A percentile compares a stretch with the other conserved stretches of the same genome.
These are phyloP conservation scores for Rhizopus microsporus DNA, from an alignment of 371 early-diverging fungal genomes.

Conservation along the genomic window DNA sequence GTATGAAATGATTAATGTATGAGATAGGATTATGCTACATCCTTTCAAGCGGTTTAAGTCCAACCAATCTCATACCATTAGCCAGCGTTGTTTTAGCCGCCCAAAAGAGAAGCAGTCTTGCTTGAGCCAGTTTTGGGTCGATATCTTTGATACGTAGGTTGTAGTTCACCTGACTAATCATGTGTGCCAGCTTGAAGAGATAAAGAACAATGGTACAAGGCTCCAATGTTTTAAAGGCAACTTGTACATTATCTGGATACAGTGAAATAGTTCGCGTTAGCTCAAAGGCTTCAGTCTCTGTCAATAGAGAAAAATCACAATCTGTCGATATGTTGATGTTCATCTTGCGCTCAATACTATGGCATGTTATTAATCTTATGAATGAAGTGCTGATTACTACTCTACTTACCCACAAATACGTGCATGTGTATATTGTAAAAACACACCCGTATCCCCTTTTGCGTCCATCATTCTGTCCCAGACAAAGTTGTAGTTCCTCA, in stretches of 20 bases:
- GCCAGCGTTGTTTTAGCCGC: constrained; percentile 76
- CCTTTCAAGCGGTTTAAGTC: constrained; percentile 76
- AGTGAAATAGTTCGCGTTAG: constrained; percentile 77
- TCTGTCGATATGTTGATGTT: constrained; percentile 15
- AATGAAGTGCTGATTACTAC: neutral
- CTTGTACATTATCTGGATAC: constrained; percentile 81
- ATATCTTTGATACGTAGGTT: constrained; percentile 74
- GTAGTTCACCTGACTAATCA: constrained; percentile 73
- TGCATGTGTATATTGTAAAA: constrained; percentile 95
- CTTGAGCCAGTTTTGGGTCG: constrained; percentile 66
- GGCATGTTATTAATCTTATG: neutral
- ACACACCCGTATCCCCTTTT: constrained; percentile 97
- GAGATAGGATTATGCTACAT: constrained; percentile 60
- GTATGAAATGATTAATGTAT: no score
- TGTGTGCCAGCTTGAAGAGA: constrained; percentile 78
- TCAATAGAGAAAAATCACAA: constrained; percentile 51
- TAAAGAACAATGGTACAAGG: constrained; percentile 90
- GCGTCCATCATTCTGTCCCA: constrained; percentile 93
- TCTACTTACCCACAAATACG: constrained; percentile 72
- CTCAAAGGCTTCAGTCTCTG: constrained; percentile 69
- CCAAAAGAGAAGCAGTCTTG: constrained; percentile 77
- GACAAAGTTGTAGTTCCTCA: constrained; percentile 94
- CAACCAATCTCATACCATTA: constrained; percentile 79
- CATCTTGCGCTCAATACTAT: constrained; percentile 47
- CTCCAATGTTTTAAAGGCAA: constrained; percentile 66